Evolutionary conservation across 148 eudicot genomes (phyloP), one percentile per base, ranked within the genome.

Genomic region (Polygonum aviculare): DNA sequence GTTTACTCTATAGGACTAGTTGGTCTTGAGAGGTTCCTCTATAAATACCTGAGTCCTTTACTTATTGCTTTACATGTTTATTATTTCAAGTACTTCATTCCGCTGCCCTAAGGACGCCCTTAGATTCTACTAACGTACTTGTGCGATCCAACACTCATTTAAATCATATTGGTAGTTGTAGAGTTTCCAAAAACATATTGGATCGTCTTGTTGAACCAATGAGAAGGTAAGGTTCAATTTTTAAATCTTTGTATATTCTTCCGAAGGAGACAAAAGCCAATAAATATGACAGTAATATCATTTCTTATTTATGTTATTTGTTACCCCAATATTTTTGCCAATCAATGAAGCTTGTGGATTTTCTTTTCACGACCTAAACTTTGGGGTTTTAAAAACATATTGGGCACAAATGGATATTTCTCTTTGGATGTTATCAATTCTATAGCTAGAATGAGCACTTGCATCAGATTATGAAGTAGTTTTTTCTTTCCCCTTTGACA

Each of bases 201-300:
- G 62, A 31, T 21, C 10, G 60, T 5, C n/a, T n/a, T 14, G 55
- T 26, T 26, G 69, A 62, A 26, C 59, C 35, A 63, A 75, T 60
- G 54, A 69, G 35, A 74, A 76, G 85, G 67, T 54, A 65, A 38
- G 60, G 72, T 67, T 74, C 74, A 73, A 59, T 73, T 69, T 40
- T 35, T 72, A 44, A 79, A 35, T 63, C 72, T 73, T 45, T 84
- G 82, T 84, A 82, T 80, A 84, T 85, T 76, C 71, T 71, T 62
- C 65, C 21, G 49, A 73, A 76, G 74, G 76, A 76, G 54, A 76
- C 73, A 75, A 67, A 62, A 55, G 71, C 81, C 35, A 63, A 79
- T 73, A 78, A 80, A 57, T 14, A n/a, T 75, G 65, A 52, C 26
- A 35, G 12, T 75, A 26, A 5, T 75, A 14, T 51, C 22, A 52